Base-by-base conservation (phyloP, 768 basidiomycete genomes). In the Pisolithus tinctorius region DNA sequence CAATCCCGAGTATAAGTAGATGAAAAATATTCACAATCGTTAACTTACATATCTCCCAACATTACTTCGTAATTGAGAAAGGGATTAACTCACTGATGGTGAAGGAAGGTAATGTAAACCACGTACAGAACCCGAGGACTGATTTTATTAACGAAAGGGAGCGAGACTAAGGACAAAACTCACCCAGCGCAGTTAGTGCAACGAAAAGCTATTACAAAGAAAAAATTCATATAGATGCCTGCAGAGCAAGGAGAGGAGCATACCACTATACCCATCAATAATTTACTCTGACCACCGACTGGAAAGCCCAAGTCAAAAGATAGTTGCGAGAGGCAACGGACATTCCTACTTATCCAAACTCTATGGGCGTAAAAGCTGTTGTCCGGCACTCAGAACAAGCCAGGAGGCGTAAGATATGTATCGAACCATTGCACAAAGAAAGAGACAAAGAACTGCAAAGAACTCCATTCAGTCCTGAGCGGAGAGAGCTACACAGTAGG, bases 321-420 rank as follows among this genome's bases (percentile, higher is more conserved):
- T 1, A 13, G 41, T 8, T 11, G 36, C 23, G 20, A 1, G 6
- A n/a, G 25, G 17, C n/a, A n/a, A 20, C 3, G 1, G 13, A 31
- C 9, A 4, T n/a, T 41, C 61, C 40, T 41, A 63, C 61, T 63
- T 55, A 63, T 62, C 60, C 60, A 64, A 17, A 64, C 58, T 36
- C 60, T 60, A 25, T 63, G 63, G 23, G 51, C 50, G 25, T 64
- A 64, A 31, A 63, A 63, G 47, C 63, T 64, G 40, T 41, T 9
- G 25, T 6, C 25, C 20, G 20, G 11, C 0, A 1, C 14, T 59
- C 13, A 55, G 52, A 16, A 8, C 31, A 42, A 2, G 3, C 2
- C 30, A n/a, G 31, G 30, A 41, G 26, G 17, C 9, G 10, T 36
- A 4, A 36, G 8, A 2, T 36, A 29, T 16, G 23, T 16, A 13